Base-by-base conservation (phyloP, 148 eudicot genomes). In the Heliosperma pusillum region DNA sequence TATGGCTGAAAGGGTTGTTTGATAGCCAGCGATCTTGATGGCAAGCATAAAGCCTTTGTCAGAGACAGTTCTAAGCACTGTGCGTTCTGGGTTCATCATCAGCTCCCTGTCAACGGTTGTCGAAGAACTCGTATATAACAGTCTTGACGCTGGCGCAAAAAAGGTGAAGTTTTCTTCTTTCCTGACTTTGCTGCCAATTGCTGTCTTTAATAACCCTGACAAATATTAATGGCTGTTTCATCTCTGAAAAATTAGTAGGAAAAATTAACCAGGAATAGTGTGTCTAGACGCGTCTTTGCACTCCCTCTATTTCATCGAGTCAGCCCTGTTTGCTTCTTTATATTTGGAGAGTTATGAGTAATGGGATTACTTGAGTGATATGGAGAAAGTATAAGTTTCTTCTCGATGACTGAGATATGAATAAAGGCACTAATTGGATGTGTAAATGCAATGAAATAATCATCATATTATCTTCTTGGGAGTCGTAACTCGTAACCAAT, bases 71-170 rank as follows among this genome's bases (percentile, higher is more conserved):
- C 87, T 75, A 45, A 86, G 92, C 81, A 83, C 89, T 3, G 83
- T 95, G 82, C 96, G 99, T 12, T 95, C 99, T 0, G 97, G 96
- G 20, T 78, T 86, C 69, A 81, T 95, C 74, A 71, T 95, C 72
- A 84, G 81, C 66, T 89, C 86, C 78, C 77, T 95, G 75, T 77
- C 89, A 15, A 88, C 89, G 70, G 85, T 92, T 77, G 97, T 95
- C 61, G 99, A 95, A 83, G 99, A 95, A 86, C 89, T 95, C 69
- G 81, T 95, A 52, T 90, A 85, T 77, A 95, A 95, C 84, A 95
- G 99, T 73, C 89, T 95, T 50, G 99, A 95, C 80, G 97, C 99
- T 42, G 91, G 96, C 71, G 89, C 98, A 70, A 88, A 86, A 57
- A 89, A 89, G 91, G 98, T 95, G 65, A n/a, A n/a, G 10, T 13